Conservation (phyloP, 2,329 filamentous ascomycete species). For the Aureobasidium musti region DNA sequence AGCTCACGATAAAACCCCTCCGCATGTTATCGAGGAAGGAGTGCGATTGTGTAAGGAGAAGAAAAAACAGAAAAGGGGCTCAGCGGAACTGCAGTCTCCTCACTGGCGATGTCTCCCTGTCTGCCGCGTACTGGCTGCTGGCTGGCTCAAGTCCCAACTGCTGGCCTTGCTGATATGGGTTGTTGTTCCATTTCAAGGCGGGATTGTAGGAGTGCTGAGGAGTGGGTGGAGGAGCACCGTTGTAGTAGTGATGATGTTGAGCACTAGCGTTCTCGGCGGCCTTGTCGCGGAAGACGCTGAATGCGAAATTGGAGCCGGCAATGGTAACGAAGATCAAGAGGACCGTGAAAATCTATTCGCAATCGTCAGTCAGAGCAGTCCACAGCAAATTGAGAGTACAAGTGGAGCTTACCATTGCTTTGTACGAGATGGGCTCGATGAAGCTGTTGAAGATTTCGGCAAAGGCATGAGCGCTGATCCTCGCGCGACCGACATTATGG, state of each 20-base stretch:
- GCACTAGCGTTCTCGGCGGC: constrained; percentile 33
- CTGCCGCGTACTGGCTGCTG: constrained; percentile 38
- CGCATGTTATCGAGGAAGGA: not conserved
- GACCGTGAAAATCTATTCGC: constrained; percentile 51
- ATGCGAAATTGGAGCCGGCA: constrained; percentile 61
- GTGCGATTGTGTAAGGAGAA: not conserved
- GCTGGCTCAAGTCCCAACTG: constrained; percentile 38
- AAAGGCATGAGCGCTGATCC: constrained; percentile 81
- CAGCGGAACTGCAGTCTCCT: constrained; percentile 40
- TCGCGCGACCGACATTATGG: constrained; percentile 72
- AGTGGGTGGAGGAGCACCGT: constrained; percentile 38
- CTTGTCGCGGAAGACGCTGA: constrained; percentile 56
- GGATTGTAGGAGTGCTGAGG: constrained; percentile 40
- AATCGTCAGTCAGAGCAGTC: constrained; percentile 33
- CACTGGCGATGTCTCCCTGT: constrained; percentile 41
- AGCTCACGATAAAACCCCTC: constrained; percentile 13
- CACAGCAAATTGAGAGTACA: not conserved
- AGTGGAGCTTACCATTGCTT: constrained; percentile 63
- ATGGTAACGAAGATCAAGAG: constrained; percentile 55
- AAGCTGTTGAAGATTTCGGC: constrained; percentile 94
- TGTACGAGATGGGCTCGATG: constrained; percentile 85
- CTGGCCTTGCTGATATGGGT: constrained; percentile 37
- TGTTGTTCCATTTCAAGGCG: constrained; percentile 32
- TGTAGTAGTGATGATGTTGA: constrained; percentile 34
- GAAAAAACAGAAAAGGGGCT: constrained; percentile 1